phyloP scores from a whole-genome alignment of 495 filamentous ascomycete species.

The Tuber borchii region DNA sequence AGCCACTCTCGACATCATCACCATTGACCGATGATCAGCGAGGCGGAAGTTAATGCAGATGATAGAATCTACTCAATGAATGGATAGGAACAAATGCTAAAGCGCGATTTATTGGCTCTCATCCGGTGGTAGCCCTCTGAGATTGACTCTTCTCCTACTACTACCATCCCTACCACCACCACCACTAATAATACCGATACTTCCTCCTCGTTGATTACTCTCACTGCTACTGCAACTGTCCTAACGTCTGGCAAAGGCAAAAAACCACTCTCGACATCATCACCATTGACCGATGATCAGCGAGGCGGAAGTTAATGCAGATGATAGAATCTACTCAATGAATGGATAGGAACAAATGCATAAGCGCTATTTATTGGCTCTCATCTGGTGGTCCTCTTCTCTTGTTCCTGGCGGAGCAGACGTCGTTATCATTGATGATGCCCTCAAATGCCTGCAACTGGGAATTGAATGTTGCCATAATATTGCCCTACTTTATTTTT shows the following conservation, averaged over 20 bases:
- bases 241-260: neutral
- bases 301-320: neutral
- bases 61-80: too few relatives aligned
- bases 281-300: neutral
- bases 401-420: too few relatives aligned
- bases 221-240: neutral
- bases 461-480: neutral
- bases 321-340: too few relatives aligned
- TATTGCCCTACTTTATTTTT: neutral
- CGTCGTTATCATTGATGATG: too few relatives aligned
- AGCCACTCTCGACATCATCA: neutral
- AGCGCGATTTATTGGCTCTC: too few relatives aligned
- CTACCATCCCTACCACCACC: neutral
- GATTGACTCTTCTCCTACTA: neutral
- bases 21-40: neutral
- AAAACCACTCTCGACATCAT: neutral
- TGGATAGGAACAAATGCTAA: too few relatives aligned
- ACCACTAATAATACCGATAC: too few relatives aligned
- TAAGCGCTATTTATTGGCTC: too few relatives aligned
- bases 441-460: too few relatives aligned
- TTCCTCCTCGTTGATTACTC: neutral
- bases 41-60: neutral
- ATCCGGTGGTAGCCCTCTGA: slow-evolving; percentile 16
- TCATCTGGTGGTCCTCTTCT: too few relatives aligned
- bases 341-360: too few relatives aligned